A percentile compares a stretch with the other conserved stretches of the same genome.
These are phyloP conservation scores for Sugiyamaella qingdaonensis DNA, from an alignment of 805 yeast genomes.

Conservation along the genomic window DNA sequence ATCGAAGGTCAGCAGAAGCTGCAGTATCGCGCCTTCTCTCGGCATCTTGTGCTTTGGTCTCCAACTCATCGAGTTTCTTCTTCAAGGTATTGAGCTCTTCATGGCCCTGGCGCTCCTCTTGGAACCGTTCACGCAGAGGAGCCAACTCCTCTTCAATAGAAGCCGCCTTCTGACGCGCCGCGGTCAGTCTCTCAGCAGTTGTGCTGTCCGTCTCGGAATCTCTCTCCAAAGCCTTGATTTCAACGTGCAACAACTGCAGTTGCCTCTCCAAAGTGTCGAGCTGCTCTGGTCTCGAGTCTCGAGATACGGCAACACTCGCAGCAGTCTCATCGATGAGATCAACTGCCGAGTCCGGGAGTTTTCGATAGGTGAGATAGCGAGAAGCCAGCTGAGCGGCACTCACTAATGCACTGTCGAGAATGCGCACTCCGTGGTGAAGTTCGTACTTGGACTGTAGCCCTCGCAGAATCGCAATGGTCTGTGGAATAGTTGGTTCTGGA, in stretches of 20 bases:
- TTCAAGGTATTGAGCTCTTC: constrained; percentile 86
- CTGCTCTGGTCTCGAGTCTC: constrained; percentile 97
- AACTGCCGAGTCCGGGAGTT: constrained; percentile 94
- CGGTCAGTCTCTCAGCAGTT: constrained; percentile 79
- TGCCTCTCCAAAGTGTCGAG: constrained; percentile 91
- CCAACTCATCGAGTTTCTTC: constrained; percentile 87
- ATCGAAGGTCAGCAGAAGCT: constrained; percentile 91
- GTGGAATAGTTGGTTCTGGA: constrained; percentile 85
- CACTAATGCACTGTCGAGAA: constrained; percentile 89
- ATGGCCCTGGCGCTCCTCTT: constrained; percentile 84
- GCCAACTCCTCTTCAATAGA: constrained; percentile 77
- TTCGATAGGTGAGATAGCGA: constrained; percentile 89
- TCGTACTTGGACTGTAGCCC: constrained; percentile 95
- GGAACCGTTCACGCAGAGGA: constrained; percentile 81
- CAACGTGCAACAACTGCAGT: constrained; percentile 86
- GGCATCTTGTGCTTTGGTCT: constrained; percentile 89
- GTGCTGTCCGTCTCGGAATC: constrained; percentile 80
- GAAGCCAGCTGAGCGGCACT: constrained; percentile 93
- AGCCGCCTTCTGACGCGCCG: constrained; percentile 75
- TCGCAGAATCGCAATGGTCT: constrained; percentile 92
- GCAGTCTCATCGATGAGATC: constrained; percentile 95
- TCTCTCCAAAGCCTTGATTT: constrained; percentile 94
- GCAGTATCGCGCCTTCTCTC: constrained; percentile 95
- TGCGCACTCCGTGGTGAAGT: constrained; percentile 96
- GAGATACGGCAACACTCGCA: constrained; percentile 95